Percentiles rank a stretch among this genome's conserved stretches.
phyloP scores from a whole-genome alignment of 805 yeast species.

The Teunomyces barrocoloradensis region DNA sequence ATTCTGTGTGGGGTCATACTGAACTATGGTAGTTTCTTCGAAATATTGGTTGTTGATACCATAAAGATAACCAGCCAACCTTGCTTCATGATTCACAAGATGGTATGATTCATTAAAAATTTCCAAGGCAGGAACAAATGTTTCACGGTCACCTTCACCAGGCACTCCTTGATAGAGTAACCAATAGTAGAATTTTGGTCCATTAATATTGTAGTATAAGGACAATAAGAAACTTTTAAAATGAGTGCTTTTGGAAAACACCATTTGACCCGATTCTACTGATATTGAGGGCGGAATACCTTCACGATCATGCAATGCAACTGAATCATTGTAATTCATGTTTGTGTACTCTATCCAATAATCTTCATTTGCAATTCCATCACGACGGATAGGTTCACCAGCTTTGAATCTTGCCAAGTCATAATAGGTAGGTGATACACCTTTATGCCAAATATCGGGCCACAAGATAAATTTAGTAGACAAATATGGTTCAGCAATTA shows the following conservation, averaged over 20 bases:
- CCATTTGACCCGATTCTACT: slow-evolving; percentile 38
- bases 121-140: slow-evolving; percentile 37
- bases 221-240: slow-evolving; percentile 29
- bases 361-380: slow-evolving; percentile 27
- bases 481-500: slow-evolving; percentile 23
- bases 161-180: slow-evolving; percentile 35
- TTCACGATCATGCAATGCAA: slow-evolving; percentile 31
- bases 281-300: slow-evolving; percentile 28
- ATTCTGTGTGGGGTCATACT: slow-evolving; percentile 18
- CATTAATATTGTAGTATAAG: slow-evolving; percentile 34
- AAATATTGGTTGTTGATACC: slow-evolving; percentile 9
- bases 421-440: slow-evolving; percentile 31
- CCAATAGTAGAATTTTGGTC: slow-evolving; percentile 25
- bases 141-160: slow-evolving; percentile 37
- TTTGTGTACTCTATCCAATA: slow-evolving; percentile 19
- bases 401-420: slow-evolving; percentile 27
- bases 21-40: slow-evolving; percentile 24
- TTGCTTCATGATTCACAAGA: slow-evolving; percentile 18
- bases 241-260: slow-evolving; percentile 33
- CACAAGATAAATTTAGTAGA: slow-evolving; percentile 29
- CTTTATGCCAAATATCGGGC: slow-evolving; percentile 38
- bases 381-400: slow-evolving; percentile 30
- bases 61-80: slow-evolving; percentile 19
- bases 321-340: slow-evolving; percentile 14
- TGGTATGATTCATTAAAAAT: slow-evolving; percentile 35